Evolutionary conservation across 1,139 yeast genomes (phyloP), one percentile per base, ranked within the genome.

Genomic region (Scheffersomyces titani): DNA sequence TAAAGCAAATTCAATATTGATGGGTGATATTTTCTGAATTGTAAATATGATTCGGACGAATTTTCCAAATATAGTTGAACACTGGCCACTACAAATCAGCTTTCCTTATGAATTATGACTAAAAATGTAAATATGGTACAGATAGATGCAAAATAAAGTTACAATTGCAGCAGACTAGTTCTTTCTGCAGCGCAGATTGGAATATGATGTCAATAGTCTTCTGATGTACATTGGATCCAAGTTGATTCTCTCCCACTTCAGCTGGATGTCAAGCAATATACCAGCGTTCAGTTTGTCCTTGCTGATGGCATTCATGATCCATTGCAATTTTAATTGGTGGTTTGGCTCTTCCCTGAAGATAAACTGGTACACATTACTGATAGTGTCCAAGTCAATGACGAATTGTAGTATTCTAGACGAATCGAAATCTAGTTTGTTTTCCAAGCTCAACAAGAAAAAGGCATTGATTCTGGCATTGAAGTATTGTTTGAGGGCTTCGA

Each of bases 401-500:
- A 50, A 50, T 19, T 40, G 22, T 11, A 50, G n/a, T 7, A 50
- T 47, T 13, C 36, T 19, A 4, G 22, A 19, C 6, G 51, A 18
- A 44, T 24, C 24, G 45, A 30, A 50, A 11, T 24, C 20, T 16
- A 50, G 21, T n/a, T 20, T 19, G 46, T 20, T 30, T 13, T 50
- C 51, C 6, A 50, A 20, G 16, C 21, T 16, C 21, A 50, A 16
- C 45, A 50, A 36, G 47, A 24, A 50, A 44, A 50, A 50, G 21
- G 51, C 46, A 19, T 50, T 50, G 45, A 50, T 24, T 36, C 44
- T 18, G 11, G 24, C 24, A 16, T 18, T 18, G 22, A 30, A 50
- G 36, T 30, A 50, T 16, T 24, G 20, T 16, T 50, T 50, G 45
- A 50, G 22, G n/a, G 51, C 45, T 36, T 50, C 51, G 45, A 50